Evolutionary conservation across 2,329 filamentous ascomycete genomes (phyloP), one percentile per base, ranked within the genome.

Genomic region (Cryphonectria parasitica): DNA sequence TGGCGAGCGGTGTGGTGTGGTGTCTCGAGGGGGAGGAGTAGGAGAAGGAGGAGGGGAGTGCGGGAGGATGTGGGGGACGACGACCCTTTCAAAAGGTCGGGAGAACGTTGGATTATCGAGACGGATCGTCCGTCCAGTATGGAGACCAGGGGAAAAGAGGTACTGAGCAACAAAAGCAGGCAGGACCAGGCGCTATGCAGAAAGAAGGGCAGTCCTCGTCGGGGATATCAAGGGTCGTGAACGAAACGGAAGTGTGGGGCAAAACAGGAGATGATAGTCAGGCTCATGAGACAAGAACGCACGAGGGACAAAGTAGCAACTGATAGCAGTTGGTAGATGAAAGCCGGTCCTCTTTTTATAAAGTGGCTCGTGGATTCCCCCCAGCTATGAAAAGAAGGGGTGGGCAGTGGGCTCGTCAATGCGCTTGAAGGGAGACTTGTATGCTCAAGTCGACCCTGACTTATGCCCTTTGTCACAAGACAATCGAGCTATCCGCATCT

Each of bases 1-100:
- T 75, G 71, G 43, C 65, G 64, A 15, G 43, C 52, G 13, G 61
- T 25, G 60, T 22, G 60, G 60, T 41, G 34, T 43, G 22, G 45
- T 45, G 43, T 43, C n/a, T 5, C 34, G n/a, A 45, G 36, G 41
- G 7, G 61, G 19, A 36, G 17, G 43, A 22, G 41, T 2, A 43
- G 41, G 6, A 43, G 15, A 13, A 43, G 58, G 11, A n/a, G 5
- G 58, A 39, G 58, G 58, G 10, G 17, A 6, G 31, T 36, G 17
- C 56, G 56, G 31, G 31, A 6, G 56, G 31, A 49, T 61, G 19
- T 61, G 31, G 31, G 31, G 36, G 36, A 39, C 17, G 34, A 39
- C 13, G 17, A 22, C 58, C 11, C 3, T 61, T 61, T 5, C 28
- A 15, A 13, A 34, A 39, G 58, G 34, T 61, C 58, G 31, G 58